Evolutionary conservation across 768 basidiomycete genomes (phyloP).

Genomic region (Psilocybe sp.): DNA sequence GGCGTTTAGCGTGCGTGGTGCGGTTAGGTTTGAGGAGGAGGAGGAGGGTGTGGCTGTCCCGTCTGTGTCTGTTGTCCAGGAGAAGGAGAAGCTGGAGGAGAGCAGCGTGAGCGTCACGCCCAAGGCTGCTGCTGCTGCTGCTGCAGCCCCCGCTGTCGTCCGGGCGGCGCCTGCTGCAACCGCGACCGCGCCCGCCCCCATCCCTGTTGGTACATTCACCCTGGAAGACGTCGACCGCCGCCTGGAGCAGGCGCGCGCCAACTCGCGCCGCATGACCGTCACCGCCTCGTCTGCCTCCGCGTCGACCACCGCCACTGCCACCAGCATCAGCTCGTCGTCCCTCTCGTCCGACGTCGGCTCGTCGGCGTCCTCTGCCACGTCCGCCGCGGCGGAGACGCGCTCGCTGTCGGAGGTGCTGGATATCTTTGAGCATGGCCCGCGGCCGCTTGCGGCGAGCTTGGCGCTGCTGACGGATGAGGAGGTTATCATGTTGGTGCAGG

Average conservation of each 20-base stretch:
- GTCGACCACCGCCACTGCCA: constrained; percentile 6
- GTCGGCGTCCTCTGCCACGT: constrained; percentile 9
- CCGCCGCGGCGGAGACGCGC: constrained; percentile 29
- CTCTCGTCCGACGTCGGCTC: constrained; percentile 6
- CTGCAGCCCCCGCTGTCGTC: constrained; percentile 1
- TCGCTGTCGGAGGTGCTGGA: constrained; percentile 76
- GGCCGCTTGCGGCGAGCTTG: constrained; percentile 54
- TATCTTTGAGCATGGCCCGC: constrained; percentile 73
- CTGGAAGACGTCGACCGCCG: constrained; percentile 56
- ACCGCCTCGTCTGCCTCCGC: constrained; percentile 11
- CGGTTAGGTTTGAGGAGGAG: constrained; percentile 26
- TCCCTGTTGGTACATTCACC: constrained; percentile 39
- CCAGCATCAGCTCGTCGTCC: constrained; percentile 7
- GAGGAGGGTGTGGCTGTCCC: constrained; percentile 18
- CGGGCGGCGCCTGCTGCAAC: background rate
- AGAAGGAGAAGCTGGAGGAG: no score
- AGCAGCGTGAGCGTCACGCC: no score
- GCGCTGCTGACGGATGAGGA: constrained; percentile 85
- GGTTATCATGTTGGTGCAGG: constrained; percentile 81
- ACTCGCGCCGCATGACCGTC: constrained; percentile 22
- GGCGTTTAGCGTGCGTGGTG: constrained; percentile 18
- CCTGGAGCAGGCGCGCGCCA: constrained; percentile 28
- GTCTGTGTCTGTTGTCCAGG: background rate
- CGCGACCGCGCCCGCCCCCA: background rate
- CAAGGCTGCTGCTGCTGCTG: background rate